Evolutionary conservation across 106 monocot species (phyloP).

Genomic region (Apostasia shenzhenica): DNA sequence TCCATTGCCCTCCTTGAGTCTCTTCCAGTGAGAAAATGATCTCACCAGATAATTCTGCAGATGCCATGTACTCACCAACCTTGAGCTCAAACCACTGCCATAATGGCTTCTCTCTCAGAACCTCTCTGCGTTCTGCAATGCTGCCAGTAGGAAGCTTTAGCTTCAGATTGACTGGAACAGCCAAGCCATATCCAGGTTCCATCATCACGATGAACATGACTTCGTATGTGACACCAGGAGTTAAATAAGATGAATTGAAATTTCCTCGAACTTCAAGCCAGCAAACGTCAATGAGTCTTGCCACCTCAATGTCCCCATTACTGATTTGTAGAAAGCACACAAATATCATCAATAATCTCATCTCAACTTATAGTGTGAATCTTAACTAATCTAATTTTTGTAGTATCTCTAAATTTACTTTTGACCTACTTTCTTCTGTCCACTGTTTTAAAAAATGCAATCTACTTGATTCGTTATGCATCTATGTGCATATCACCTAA

Average conservation of each 20-base stretch:
- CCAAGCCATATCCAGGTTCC: slow-evolving; percentile 34
- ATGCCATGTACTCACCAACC: slow-evolving; percentile 20
- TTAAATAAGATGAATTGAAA: slow-evolving; percentile 26
- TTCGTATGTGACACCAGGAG: slow-evolving; percentile 41
- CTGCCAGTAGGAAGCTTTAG: slow-evolving; percentile 14
- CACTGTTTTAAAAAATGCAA: too few relatives aligned
- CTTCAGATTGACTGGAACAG: slow-evolving; percentile 32
- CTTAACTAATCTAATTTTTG: neutral
- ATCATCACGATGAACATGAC: slow-evolving; percentile 42
- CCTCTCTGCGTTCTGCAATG: slow-evolving; percentile 12
- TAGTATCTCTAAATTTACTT: too few relatives aligned
- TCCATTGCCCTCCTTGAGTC: slow-evolving; percentile 43
- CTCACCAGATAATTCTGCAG: slow-evolving; percentile 9
- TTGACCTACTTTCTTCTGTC: too few relatives aligned
- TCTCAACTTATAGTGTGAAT: neutral
- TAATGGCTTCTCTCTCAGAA: slow-evolving; percentile 27
- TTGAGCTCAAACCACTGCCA: slow-evolving; percentile 28
- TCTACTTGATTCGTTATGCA: too few relatives aligned
- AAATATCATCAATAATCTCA: neutral
- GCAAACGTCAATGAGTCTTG: slow-evolving; percentile 31
- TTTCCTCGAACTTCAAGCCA: slow-evolving; percentile 65
- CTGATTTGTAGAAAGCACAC: slow-evolving; percentile 1
- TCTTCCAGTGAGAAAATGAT: slow-evolving; percentile 50
- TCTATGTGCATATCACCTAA: too few relatives aligned
- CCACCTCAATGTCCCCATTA: slow-evolving; percentile 26